A percentile compares a stretch with the other conserved stretches of the same genome.
phyloP scores from a whole-genome alignment of 2,329 filamentous ascomycete genomes.

The Xenoacremonium recifei region DNA sequence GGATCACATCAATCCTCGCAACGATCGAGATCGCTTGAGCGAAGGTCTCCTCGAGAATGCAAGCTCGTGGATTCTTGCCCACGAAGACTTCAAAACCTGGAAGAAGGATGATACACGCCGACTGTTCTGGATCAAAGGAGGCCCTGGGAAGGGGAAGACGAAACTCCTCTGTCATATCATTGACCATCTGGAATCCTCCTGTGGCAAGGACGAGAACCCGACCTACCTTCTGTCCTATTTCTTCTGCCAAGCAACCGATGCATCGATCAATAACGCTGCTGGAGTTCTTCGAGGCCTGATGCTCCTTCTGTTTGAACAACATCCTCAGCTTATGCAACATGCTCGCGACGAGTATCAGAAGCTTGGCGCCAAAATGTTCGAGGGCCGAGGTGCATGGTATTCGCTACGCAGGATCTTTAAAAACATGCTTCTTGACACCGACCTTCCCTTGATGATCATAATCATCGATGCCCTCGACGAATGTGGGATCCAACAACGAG shows the following conservation, averaged over 20 bases:
- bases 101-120: conserved; percentile 7
- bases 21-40: too few relatives aligned
- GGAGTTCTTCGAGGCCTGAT: conserved; percentile 44
- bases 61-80: conserved; percentile 32
- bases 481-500: too few relatives aligned
- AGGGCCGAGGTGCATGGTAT: conserved; percentile 36
- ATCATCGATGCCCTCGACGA: conserved; percentile 49
- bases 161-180: conserved; percentile 32
- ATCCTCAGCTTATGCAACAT: conserved; percentile 32
- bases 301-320: conserved; percentile 34
- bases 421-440: conserved; percentile 36
- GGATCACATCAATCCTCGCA: too few relatives aligned
- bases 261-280: conserved; percentile 34
- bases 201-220: background rate
- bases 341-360: conserved; percentile 32
- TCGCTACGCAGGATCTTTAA: conserved; percentile 36
- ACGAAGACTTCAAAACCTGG: conserved; percentile 27
- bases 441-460: conserved; percentile 27
- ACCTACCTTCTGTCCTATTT: conserved; percentile 25
- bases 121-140: conserved; percentile 33
- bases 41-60: too few relatives aligned
- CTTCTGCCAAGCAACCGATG: conserved; percentile 42
- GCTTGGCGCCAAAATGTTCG: conserved; percentile 35
- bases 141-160: conserved; percentile 36
- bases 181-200: conserved; percentile 11